A percentile compares a stretch with the other conserved stretches of the same genome.
These are phyloP conservation scores for Pestalotiopsis sp. DNA, from an alignment of 2,329 filamentous ascomycete species.

Conservation along the genomic window DNA sequence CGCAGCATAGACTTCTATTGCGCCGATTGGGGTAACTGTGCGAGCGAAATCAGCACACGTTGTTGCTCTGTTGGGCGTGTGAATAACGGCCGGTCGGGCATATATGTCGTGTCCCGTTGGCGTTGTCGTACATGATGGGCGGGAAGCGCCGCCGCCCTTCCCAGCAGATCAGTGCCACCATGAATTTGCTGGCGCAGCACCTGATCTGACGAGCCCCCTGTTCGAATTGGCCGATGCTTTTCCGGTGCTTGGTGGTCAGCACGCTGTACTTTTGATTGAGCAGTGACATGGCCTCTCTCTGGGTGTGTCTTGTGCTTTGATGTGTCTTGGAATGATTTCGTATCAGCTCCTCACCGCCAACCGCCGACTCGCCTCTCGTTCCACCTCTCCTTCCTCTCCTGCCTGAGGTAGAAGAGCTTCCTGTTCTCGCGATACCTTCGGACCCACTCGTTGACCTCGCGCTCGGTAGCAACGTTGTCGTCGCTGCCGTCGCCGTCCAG, in stretches of 20 bases:
- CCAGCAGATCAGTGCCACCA: not conserved
- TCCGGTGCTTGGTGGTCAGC: not conserved
- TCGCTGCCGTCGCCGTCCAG: slow-evolving; percentile 59
- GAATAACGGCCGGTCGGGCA: not conserved
- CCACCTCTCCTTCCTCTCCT: slow-evolving; percentile 90
- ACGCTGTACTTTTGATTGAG: not conserved
- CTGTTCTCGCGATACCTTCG: slow-evolving; percentile 78
- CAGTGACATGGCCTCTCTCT: not conserved
- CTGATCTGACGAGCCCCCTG: not conserved
- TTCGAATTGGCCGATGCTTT: not conserved
- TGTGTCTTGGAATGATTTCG: not conserved
- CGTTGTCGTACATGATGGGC: not conserved
- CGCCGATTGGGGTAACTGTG: not conserved
- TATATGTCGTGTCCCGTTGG: not conserved
- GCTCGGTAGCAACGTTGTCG: slow-evolving; percentile 66
- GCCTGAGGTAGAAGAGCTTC: slow-evolving; percentile 75
- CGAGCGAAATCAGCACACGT: not conserved
- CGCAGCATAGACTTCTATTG: not conserved
- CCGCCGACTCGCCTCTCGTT: slow-evolving; percentile 94
- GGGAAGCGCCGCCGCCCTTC: not conserved
- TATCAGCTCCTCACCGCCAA: slow-evolving; percentile 69
- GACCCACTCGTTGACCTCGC: slow-evolving; percentile 85
- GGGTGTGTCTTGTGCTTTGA: not conserved
- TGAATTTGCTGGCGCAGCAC: not conserved
- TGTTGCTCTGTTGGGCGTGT: not conserved